phyloP scores from a whole-genome alignment of 345 rosid genomes.

The Xanthoceras sorbifolium region DNA sequence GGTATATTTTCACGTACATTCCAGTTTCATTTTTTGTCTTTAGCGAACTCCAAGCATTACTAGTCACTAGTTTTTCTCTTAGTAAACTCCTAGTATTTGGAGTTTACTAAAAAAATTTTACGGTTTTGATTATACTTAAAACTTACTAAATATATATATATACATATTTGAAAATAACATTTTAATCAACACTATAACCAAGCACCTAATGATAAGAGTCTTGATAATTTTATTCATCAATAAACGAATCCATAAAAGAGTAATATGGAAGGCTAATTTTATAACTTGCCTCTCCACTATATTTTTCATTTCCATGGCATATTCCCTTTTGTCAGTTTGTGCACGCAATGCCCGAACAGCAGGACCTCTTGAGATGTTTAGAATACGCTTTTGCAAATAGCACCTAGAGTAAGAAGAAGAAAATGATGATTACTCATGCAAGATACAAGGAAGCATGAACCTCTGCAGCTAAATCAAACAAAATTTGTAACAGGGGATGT shows the following conservation, averaged over 20 bases:
- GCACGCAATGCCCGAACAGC: conserved; percentile 97
- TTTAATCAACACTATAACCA: background rate
- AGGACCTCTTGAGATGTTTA: conserved; percentile 91
- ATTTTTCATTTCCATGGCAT: conserved; percentile 85
- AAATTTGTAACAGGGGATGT: background rate
- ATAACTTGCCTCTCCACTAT: conserved; percentile 75
- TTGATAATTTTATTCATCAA: background rate
- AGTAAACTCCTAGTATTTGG: no score
- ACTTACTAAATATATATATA: no score
- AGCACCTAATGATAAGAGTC: background rate
- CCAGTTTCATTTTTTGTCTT: background rate
- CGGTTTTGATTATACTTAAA: background rate
- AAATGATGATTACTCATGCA: conserved; percentile 1
- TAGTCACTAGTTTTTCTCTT: no score
- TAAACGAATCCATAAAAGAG: background rate
- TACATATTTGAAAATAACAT: no score
- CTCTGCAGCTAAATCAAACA: background rate
- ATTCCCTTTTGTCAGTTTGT: conserved; percentile 98
- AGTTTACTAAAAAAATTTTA: background rate
- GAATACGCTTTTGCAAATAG: conserved; percentile 92
- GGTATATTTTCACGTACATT: background rate
- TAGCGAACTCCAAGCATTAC: background rate
- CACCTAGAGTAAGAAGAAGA: conserved; percentile 55
- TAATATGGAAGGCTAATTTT: conserved; percentile 16
- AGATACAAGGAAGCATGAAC: background rate